Conservation (phyloP, 192 early-diverging fungal genomes). For the Bifiguratus adelaidae region DNA sequence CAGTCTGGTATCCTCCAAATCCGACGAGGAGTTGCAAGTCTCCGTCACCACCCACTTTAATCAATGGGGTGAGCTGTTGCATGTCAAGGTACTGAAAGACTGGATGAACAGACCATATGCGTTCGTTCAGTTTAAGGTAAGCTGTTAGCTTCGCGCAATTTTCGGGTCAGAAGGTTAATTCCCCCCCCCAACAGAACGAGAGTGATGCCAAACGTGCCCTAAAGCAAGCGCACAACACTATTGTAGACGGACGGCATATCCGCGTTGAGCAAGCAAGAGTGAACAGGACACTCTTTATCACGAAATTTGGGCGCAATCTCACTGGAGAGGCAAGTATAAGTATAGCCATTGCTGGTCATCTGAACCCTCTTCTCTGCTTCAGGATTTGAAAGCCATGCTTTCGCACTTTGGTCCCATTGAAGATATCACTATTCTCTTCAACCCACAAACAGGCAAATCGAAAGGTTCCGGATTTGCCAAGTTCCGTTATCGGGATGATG, state of each 20-base stretch:
- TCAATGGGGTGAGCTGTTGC: conserved; percentile 48
- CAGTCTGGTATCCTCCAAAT: conserved; percentile 39
- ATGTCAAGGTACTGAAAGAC: conserved; percentile 70
- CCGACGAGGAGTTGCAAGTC: conserved; percentile 36
- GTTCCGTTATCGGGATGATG: conserved; percentile 60
- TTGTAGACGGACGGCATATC: conserved; percentile 57
- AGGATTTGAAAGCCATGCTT: conserved; percentile 27
- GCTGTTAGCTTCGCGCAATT: neutral
- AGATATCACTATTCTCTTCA: conserved; percentile 42
- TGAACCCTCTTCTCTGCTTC: neutral
- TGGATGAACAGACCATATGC: conserved; percentile 61
- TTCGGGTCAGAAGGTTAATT: neutral
- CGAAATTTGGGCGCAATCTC: conserved; percentile 22
- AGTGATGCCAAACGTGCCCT: conserved; percentile 47
- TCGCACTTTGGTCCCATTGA: conserved; percentile 49
- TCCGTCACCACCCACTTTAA: conserved; percentile 48
- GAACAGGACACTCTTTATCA: conserved; percentile 60
- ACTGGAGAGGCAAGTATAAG: conserved; percentile 24
- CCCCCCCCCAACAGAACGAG: conserved; percentile 19
- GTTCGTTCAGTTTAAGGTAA: conserved; percentile 68
- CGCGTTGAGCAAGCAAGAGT: conserved; percentile 69
- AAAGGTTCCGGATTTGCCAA: conserved; percentile 60
- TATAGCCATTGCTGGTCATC: neutral
- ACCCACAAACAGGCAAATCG: conserved; percentile 18
- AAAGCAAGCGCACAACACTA: conserved; percentile 48